These are phyloP conservation scores for Pezicula radicicola DNA, from an alignment of 2,329 filamentous ascomycete species.

Conservation along the genomic window DNA sequence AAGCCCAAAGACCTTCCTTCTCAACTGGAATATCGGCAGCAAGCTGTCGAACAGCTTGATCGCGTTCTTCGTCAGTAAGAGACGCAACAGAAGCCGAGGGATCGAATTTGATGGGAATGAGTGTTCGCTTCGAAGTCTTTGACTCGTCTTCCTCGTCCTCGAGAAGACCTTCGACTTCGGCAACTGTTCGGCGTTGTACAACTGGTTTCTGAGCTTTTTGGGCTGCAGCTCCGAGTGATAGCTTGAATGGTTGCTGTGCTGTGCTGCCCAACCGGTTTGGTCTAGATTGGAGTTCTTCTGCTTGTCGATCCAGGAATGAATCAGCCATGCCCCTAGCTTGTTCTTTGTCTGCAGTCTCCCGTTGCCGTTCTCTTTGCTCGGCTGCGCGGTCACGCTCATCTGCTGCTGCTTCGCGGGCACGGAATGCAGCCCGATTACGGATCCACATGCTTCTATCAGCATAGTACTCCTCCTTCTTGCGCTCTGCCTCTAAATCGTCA, in stretches of 20 bases:
- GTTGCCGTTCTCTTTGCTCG: constrained; percentile 72
- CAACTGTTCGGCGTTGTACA: constrained; percentile 72
- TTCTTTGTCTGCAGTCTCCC: constrained; percentile 69
- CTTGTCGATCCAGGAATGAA: constrained; percentile 83
- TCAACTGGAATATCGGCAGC: constrained; percentile 88
- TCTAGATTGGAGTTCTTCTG: constrained; percentile 66
- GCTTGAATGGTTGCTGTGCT: constrained; percentile 77
- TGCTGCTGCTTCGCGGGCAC: constrained; percentile 68
- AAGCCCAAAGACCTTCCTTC: constrained; percentile 85
- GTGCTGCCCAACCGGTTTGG: constrained; percentile 28
- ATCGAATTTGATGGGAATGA: constrained; percentile 82
- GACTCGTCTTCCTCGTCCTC: constrained; percentile 92
- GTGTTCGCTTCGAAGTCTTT: constrained; percentile 64
- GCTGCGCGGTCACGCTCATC: constrained; percentile 81
- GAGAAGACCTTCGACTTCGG: constrained; percentile 89
- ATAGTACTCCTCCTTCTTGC: constrained; percentile 80
- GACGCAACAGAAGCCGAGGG: constrained; percentile 56
- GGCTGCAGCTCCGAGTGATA: constrained; percentile 85
- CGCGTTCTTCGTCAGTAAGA: constrained; percentile 84
- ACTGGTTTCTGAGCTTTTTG: constrained; percentile 63
- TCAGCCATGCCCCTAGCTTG: constrained; percentile 83
- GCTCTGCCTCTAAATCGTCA: constrained; percentile 76
- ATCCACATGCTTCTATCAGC: constrained; percentile 82
- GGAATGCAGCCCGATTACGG: constrained; percentile 72
- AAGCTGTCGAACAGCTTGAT: constrained; percentile 75